Evolutionary conservation across 2,329 filamentous ascomycete genomes (phyloP).

Genomic region (Cercospora brassicicola): DNA sequence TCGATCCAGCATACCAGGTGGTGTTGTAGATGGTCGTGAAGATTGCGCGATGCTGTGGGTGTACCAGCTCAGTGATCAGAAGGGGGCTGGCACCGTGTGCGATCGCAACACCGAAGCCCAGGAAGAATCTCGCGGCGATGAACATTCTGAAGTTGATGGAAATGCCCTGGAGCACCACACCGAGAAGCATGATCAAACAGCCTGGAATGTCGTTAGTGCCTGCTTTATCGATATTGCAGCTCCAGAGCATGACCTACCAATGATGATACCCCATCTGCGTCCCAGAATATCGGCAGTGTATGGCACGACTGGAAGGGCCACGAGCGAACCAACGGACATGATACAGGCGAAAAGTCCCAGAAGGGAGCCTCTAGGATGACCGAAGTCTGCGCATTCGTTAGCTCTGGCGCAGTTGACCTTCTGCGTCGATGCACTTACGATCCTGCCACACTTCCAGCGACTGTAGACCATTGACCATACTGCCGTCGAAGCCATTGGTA

Average conservation of each 20-base stretch:
- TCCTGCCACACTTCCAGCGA: constrained; percentile 48
- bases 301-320: constrained; percentile 50
- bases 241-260: constrained; percentile 37
- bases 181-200: constrained; percentile 47
- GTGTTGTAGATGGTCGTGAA: constrained; percentile 53
- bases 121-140: constrained; percentile 45
- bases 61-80: constrained; percentile 46
- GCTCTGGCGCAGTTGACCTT: not conserved
- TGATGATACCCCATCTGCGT: constrained; percentile 50
- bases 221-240: not conserved
- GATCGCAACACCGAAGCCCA: constrained; percentile 46
- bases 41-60: constrained; percentile 52
- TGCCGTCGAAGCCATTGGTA: constrained; percentile 54
- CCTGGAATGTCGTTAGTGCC: not conserved
- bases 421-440: constrained; percentile 35
- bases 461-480: constrained; percentile 55
- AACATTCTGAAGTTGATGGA: constrained; percentile 47
- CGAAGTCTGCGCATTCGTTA: constrained; percentile 31
- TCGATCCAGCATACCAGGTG: constrained; percentile 49
- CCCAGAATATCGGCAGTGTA: constrained; percentile 53
- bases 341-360: constrained; percentile 51
- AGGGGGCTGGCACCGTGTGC: constrained; percentile 38
- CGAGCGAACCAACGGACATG: constrained; percentile 53
- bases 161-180: constrained; percentile 47
- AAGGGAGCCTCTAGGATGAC: constrained; percentile 36